A percentile compares a stretch with the other conserved stretches of the same genome.
phyloP scores from a whole-genome alignment of 805 yeast genomes.

The Jamesozyma gamospora region DNA sequence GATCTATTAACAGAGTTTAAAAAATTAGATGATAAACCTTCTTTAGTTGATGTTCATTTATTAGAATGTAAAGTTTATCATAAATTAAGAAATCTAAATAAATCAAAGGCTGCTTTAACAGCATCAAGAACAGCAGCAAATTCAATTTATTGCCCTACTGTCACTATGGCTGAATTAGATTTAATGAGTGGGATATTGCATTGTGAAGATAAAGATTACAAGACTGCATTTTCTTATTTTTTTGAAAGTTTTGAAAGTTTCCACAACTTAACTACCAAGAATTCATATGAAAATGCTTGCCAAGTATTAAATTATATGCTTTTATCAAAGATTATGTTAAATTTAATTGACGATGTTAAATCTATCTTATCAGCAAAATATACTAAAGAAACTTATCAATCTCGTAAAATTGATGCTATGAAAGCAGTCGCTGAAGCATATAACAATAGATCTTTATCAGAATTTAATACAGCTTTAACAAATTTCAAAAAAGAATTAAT shows the following conservation, averaged over 20 bases:
- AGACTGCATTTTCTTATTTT: conserved; percentile 91
- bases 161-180: conserved; percentile 87
- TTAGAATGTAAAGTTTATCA: conserved; percentile 86
- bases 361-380: conserved; percentile 66
- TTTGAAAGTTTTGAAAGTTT: conserved; percentile 91
- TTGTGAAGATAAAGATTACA: conserved; percentile 94
- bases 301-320: conserved; percentile 86
- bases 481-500: conserved; percentile 66
- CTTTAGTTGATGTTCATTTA: conserved; percentile 89
- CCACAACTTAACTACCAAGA: conserved; percentile 37
- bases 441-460: conserved; percentile 79
- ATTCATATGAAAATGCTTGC: conserved; percentile 57
- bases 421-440: conserved; percentile 86
- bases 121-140: conserved; percentile 97
- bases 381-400: conserved; percentile 55
- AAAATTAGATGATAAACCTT: conserved; percentile 88
- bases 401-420: conserved; percentile 90
- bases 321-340: conserved; percentile 86
- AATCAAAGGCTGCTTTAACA: conserved; percentile 84
- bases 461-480: conserved; percentile 75
- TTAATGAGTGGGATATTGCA: conserved; percentile 90
- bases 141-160: conserved; percentile 89
- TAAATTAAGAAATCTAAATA: conserved; percentile 81
- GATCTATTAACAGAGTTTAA: conserved; percentile 75
- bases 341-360: conserved; percentile 75